Evolutionary conservation across 345 rosid species (phyloP).

Genomic region (Moricandia arvensis): DNA sequence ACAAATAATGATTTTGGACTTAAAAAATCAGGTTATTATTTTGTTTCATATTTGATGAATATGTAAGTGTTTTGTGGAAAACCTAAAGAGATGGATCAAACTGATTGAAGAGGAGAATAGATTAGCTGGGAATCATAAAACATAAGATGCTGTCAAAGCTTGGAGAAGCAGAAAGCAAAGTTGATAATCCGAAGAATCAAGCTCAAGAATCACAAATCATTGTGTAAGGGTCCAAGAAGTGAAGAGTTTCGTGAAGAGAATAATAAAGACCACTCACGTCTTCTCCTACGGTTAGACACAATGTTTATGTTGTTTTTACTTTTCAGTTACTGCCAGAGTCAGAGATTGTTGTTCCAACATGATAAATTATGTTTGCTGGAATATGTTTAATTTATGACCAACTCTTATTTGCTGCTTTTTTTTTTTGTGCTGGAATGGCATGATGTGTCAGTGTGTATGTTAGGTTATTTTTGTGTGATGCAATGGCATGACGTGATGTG

Average conservation of each 20-base stretch:
- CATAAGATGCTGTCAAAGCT: slow-evolving; percentile 39
- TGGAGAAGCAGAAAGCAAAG: slow-evolving; percentile 51
- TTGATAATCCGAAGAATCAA: slow-evolving; percentile 45
- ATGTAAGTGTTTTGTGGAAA: too few relatives aligned
- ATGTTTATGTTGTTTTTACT: slow-evolving; percentile 46
- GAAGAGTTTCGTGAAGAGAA: slow-evolving; percentile 49
- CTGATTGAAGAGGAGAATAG: slow-evolving; percentile 37
- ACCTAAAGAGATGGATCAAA: too few relatives aligned
- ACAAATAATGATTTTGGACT: too few relatives aligned
- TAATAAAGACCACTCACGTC: slow-evolving; percentile 41
- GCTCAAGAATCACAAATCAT: slow-evolving; percentile 49
- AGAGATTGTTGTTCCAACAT: slow-evolving; percentile 56
- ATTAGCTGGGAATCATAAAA: slow-evolving; percentile 43
- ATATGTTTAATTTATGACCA: background rate
- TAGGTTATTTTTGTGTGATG: too few relatives aligned
- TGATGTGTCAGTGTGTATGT: too few relatives aligned
- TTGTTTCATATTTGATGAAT: too few relatives aligned
- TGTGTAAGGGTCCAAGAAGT: slow-evolving; percentile 50
- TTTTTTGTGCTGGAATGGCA: too few relatives aligned
- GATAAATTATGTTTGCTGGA: slow-evolving; percentile 23
- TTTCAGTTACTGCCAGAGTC: slow-evolving; percentile 43
- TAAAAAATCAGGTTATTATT: too few relatives aligned
- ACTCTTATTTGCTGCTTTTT: too few relatives aligned
- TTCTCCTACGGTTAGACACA: slow-evolving; percentile 55
- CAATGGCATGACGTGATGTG: too few relatives aligned